Evolutionary conservation across 345 rosid genomes (phyloP).

Genomic region (Nasturtium officinale): DNA sequence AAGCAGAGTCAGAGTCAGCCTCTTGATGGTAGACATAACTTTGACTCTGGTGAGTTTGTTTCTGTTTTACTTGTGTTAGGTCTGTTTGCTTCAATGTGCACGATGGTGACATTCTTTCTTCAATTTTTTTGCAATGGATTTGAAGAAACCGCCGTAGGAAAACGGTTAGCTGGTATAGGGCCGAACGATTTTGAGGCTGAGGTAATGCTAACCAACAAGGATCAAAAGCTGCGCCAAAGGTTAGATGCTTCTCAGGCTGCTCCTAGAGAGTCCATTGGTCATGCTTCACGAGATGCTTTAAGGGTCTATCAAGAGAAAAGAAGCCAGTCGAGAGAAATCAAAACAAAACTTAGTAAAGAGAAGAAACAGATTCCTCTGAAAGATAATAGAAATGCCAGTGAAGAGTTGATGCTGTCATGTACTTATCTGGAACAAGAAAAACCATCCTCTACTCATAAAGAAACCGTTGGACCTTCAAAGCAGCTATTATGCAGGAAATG

Average conservation of each 20-base stretch:
- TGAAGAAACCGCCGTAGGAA: constrained; percentile 61
- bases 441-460: constrained; percentile 3
- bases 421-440: neutral
- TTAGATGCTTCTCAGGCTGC: constrained; percentile 31
- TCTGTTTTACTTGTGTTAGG: constrained; percentile 53
- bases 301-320: constrained; percentile 34
- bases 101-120: constrained; percentile 46
- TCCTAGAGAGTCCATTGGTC: constrained; percentile 36
- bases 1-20: constrained; percentile 39
- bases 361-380: neutral
- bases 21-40: constrained; percentile 46
- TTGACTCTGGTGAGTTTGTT: constrained; percentile 59
- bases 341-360: constrained; percentile 13
- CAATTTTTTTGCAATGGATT: constrained; percentile 52
- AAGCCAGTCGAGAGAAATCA: neutral
- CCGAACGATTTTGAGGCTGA: constrained; percentile 46
- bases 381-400: neutral
- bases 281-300: constrained; percentile 13
- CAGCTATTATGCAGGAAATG: constrained; percentile 33
- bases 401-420: neutral
- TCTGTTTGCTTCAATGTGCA: constrained; percentile 46
- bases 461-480: neutral
- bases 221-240: constrained; percentile 42
- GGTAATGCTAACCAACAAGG: constrained; percentile 47
- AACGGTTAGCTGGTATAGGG: constrained; percentile 55